A percentile compares a stretch with the other conserved stretches of the same genome.
Conservation (phyloP, 768 basidiomycete genomes). For the Trametes cubensis region DNA sequence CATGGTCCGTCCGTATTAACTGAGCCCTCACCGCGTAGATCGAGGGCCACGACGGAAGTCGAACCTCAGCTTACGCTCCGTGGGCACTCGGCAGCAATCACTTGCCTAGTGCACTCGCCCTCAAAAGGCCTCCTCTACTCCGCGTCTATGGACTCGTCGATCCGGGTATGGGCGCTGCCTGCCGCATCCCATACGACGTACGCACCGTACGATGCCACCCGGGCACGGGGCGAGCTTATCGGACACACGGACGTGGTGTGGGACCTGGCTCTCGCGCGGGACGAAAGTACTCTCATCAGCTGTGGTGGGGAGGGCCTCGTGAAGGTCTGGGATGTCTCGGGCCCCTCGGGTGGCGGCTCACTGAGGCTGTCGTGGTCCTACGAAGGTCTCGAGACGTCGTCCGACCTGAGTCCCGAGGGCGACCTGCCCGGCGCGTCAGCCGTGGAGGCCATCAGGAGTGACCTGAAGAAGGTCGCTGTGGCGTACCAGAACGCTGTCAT, state of each 20-base stretch:
- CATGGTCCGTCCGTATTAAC: slow-evolving; percentile 7
- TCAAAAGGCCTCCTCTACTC: slow-evolving; percentile 82
- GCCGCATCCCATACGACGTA: slow-evolving; percentile 81
- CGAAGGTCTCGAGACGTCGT: slow-evolving; percentile 59
- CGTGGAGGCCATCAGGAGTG: slow-evolving; percentile 80
- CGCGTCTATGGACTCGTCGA: slow-evolving; percentile 90
- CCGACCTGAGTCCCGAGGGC: slow-evolving; percentile 47
- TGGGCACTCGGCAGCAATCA: slow-evolving; percentile 91
- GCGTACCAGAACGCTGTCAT: slow-evolving; percentile 88
- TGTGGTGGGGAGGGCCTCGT: slow-evolving; percentile 90
- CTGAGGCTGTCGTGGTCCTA: slow-evolving; percentile 83
- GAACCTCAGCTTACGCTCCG: slow-evolving; percentile 94
- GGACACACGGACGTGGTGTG: slow-evolving; percentile 97
- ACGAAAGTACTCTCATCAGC: slow-evolving; percentile 83
- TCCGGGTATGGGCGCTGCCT: slow-evolving; percentile 89
- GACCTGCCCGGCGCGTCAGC: slow-evolving; percentile 72
- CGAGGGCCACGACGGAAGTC: slow-evolving; percentile 77
- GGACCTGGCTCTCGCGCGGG: slow-evolving; percentile 87
- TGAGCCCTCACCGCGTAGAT: slow-evolving; percentile 41
- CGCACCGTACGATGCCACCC: slow-evolving; percentile 83
- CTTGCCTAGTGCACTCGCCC: slow-evolving; percentile 79
- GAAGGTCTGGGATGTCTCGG: slow-evolving; percentile 91
- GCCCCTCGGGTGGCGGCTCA: slow-evolving; percentile 62
- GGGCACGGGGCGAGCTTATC: slow-evolving; percentile 76
- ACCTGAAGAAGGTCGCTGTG: slow-evolving; percentile 85